Evolutionary conservation across 768 basidiomycete genomes (phyloP), one percentile per base, ranked within the genome.

Genomic region (Phylloporus sp.): DNA sequence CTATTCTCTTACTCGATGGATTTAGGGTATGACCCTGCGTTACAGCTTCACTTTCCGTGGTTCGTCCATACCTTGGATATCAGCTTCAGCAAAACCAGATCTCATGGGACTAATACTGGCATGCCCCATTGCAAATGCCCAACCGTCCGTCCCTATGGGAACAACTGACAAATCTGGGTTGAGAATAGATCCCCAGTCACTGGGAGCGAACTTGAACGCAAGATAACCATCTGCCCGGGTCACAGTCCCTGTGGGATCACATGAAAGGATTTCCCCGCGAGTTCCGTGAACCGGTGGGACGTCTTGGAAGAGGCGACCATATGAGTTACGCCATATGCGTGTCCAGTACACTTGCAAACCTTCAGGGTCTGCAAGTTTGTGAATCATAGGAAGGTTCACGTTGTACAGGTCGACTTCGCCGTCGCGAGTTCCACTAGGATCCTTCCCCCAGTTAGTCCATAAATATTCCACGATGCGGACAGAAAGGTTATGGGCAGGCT

Each of bases 321-420:
- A 95, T 10, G 84, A 79, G 64, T 88, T 95, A 42, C 88, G 80
- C 90, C 89, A 93, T 71, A 94, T 81, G 24, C 67, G 75, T 11
- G 94, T 91, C 89, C 91, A 94, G 58, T 75, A 79, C 48, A 91
- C 77, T 56, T 80, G 80, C 49, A 92, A 67, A 8, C 83, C 82
- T 45, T 77, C 76, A 28, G 80, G 76, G 35, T 75, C 70, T 41
- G 88, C 69, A 26, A 89, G 77, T 24, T 72, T 77, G 47, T 83
- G 78, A 45, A 93, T 77, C 66, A 97, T 75, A 22, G 94, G 93
- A 41, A 97, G 80, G 69, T 97, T 97, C 60, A 97, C 72, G 62
- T 75, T 91, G 71, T 93, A 93, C 22, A 94, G 73, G 65, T 91
- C 90, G 28, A 93, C 81, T 63, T 88, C 84, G 42, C 80, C 78